Base-by-base conservation (phyloP, 345 rosid species). In the Citrus unshiu region DNA sequence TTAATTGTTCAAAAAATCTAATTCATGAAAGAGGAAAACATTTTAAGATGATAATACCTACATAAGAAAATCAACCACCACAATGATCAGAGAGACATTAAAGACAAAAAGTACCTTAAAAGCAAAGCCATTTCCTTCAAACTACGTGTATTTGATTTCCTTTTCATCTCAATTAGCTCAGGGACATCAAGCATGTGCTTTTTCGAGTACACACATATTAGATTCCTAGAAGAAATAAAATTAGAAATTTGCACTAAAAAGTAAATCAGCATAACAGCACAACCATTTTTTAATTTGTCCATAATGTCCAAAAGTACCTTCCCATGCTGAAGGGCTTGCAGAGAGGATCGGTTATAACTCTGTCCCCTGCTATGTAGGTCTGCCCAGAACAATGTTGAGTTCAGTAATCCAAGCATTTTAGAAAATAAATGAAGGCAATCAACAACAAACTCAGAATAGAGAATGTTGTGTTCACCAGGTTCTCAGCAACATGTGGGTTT, bases 261-360 rank as follows among this genome's bases (percentile, higher is more conserved):
- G 72, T 70, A 62, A 70, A 70, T 62, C 63, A 85, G 57, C 67
- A 74, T 54, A 66, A 80, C 78, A 81, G 63, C 43, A 76, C 46
- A 81, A 84, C 39, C 79, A 83, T 58, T 65, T 54, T 79, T 77
- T 77, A 76, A 62, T 4, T 34, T 5, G 72, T 62, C 68, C 67
- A 72, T 32, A 74, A 40, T n/a, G 27, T 34, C 59, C 35, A 22
- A 12, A 51, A 86, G 81, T 82, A 96, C 98, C 99, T 93, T 88
- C 99, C 99, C 88, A 96, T 91, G 82, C 99, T 96, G 87, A 96
- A 96, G 65, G 99, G 99, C 89, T 91, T 92, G 90, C 99, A 91
- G 77, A 96, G 98, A 86, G 97, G 93, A 87, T 96, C 99, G 64
- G 95, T 90, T 57, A 96, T 73, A 79, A 96, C 99, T 85, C 99